These are phyloP conservation scores for Pythium rhizo-oryzae DNA, from an alignment of 352 stramenopile genomes.

Conservation along the genomic window DNA sequence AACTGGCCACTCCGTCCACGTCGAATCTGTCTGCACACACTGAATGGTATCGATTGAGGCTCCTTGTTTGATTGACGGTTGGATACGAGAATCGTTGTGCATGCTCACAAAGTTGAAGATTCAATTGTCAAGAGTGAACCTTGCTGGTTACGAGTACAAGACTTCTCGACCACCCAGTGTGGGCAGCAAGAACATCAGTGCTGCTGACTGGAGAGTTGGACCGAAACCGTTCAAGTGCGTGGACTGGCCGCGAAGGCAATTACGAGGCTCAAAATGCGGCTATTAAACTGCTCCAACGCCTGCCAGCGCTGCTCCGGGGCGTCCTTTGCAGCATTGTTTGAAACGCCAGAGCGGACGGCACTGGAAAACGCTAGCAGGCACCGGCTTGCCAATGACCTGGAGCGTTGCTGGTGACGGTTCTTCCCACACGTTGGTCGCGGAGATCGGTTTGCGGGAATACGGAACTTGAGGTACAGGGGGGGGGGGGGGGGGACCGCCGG, in stretches of 20 bases:
- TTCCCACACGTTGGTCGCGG: background rate
- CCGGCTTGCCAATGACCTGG: background rate
- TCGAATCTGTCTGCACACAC: too few relatives aligned
- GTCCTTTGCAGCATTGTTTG: too few relatives aligned
- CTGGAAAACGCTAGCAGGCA: background rate
- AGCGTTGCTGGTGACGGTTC: background rate
- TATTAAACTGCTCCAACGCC: background rate
- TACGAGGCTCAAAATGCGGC: background rate
- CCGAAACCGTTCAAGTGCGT: background rate
- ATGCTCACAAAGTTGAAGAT: too few relatives aligned
- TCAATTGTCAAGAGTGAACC: too few relatives aligned
- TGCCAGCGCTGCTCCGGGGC: background rate
- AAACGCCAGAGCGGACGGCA: background rate
- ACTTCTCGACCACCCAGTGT: too few relatives aligned
- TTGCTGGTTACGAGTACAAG: too few relatives aligned
- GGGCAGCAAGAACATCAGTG: too few relatives aligned
- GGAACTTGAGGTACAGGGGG: background rate
- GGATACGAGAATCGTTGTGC: too few relatives aligned
- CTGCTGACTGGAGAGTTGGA: background rate
- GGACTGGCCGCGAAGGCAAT: background rate
- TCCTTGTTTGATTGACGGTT: too few relatives aligned
- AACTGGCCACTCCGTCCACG: too few relatives aligned
- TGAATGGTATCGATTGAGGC: too few relatives aligned
- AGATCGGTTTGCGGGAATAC: background rate
- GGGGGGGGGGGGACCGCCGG: background rate